Percentiles rank a stretch among this genome's conserved stretches.
Evolutionary conservation across 2,329 filamentous ascomycete genomes (phyloP).

Genomic region (Mariannaea sp.): DNA sequence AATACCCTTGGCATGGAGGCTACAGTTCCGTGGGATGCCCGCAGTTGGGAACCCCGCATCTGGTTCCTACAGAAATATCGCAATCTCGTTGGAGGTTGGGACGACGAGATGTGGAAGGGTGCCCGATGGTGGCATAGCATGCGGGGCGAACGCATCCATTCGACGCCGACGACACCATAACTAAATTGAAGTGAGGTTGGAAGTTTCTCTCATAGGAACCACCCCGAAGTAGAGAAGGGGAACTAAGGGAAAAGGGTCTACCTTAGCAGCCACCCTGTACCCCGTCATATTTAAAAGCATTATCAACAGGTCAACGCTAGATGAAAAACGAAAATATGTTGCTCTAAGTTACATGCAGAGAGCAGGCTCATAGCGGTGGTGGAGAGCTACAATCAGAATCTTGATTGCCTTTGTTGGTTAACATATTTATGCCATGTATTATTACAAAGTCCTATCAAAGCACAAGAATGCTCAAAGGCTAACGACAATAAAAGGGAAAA

Average conservation of each 20-base stretch:
- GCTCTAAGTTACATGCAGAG: no score
- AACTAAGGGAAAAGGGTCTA: no score
- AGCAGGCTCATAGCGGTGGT: no score
- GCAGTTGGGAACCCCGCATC: constrained; percentile 50
- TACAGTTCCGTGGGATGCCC: constrained; percentile 50
- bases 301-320: no score
- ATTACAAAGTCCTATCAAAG: constrained; percentile 32
- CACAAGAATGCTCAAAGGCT: constrained; percentile 18
- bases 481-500: constrained; percentile 28
- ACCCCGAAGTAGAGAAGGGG: no score
- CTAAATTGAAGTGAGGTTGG: not conserved
- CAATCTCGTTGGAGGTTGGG: constrained; percentile 42
- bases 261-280: no score
- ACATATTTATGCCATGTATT: constrained; percentile 25
- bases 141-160: constrained; percentile 33
- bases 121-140: constrained; percentile 40
- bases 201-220: no score
- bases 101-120: constrained; percentile 45
- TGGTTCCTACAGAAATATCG: constrained; percentile 52
- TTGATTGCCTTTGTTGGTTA: no score
- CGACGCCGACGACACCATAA: not conserved
- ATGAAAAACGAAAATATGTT: no score
- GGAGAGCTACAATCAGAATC: no score
- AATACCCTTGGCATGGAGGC: constrained; percentile 39
- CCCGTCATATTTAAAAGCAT: no score